phyloP scores from a whole-genome alignment of 2,329 filamentous ascomycete genomes.

The Bisporella sp. region DNA sequence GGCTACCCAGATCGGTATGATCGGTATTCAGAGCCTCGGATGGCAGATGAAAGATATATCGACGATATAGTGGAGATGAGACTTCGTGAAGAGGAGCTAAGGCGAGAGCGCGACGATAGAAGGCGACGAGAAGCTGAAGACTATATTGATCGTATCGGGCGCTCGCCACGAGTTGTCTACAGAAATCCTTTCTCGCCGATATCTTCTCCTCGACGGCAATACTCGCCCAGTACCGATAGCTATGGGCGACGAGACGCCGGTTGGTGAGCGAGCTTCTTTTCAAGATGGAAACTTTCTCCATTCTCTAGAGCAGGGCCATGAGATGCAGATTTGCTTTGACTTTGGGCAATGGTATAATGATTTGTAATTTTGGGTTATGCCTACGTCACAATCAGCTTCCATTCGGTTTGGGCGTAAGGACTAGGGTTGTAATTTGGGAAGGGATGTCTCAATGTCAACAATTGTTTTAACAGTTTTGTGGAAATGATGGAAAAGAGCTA shows the following conservation, averaged over 20 bases:
- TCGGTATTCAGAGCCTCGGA: conserved; percentile 2
- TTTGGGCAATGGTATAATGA: too few species aligned
- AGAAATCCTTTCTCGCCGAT: conserved; percentile 1
- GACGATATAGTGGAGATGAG: conserved; percentile 10
- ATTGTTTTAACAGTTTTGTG: too few species aligned
- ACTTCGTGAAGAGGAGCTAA: conserved; percentile 2
- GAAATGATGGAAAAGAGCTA: too few species aligned
- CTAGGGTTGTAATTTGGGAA: too few species aligned
- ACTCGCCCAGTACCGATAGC: not conserved
- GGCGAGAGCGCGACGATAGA: conserved; percentile 3
- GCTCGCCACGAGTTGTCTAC: not conserved
- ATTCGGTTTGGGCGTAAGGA: too few species aligned
- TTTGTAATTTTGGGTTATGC: too few species aligned
- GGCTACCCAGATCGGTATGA: conserved; percentile 4
- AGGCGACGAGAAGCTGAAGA: conserved; percentile 12
- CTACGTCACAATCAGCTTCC: too few species aligned
- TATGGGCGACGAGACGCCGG: not conserved
- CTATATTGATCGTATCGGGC: conserved; percentile 12
- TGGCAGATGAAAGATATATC: conserved; percentile 10
- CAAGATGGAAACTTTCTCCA: too few species aligned
- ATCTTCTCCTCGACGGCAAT: not conserved
- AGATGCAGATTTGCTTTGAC: too few species aligned
- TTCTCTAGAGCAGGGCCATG: too few species aligned
- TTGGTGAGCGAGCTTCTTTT: too few species aligned
- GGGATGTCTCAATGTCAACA: too few species aligned